A percentile compares a stretch with the other conserved stretches of the same genome.
These are phyloP conservation scores for Chlamydomonas incerta DNA, from an alignment of 139 green algal species.

Conservation along the genomic window DNA sequence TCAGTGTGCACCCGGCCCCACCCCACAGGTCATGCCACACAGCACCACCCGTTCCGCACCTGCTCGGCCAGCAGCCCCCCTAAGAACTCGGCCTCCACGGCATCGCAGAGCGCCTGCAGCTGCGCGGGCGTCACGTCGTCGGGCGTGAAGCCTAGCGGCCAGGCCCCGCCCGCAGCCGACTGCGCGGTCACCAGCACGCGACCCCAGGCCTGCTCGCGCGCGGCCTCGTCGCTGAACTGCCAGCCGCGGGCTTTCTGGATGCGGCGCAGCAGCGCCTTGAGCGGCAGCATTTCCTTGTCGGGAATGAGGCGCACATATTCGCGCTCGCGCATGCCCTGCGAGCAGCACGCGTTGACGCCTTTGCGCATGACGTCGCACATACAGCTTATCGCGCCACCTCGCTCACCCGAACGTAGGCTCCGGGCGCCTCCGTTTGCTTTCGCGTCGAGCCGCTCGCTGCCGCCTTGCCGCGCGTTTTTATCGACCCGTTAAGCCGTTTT, in stretches of 20 bases:
- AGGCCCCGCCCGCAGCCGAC: not conserved
- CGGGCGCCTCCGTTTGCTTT: too few species aligned
- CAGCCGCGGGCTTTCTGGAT: slow-evolving; percentile 24
- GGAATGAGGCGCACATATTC: slow-evolving; percentile 39
- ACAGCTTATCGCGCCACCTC: too few species aligned
- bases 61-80: not conserved
- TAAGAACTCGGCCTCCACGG: not conserved
- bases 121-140: not conserved
- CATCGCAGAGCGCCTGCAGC: not conserved
- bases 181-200: not conserved
- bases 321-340: slow-evolving; percentile 41
- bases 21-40: too few species aligned
- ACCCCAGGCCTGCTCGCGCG: not conserved
- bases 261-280: not conserved
- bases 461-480: too few species aligned
- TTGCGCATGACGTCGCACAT: too few species aligned
- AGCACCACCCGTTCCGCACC: not conserved
- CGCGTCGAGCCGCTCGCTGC: too few species aligned
- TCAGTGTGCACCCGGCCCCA: too few species aligned
- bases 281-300: not conserved
- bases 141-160: not conserved
- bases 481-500: too few species aligned
- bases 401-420: too few species aligned
- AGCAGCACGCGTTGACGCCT: too few species aligned
- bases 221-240: not conserved